Percentiles rank a stretch among this genome's conserved stretches.
These are phyloP conservation scores for Paragyromitra xinjiangensis DNA, from an alignment of 495 filamentous ascomycete species.

Conservation along the genomic window DNA sequence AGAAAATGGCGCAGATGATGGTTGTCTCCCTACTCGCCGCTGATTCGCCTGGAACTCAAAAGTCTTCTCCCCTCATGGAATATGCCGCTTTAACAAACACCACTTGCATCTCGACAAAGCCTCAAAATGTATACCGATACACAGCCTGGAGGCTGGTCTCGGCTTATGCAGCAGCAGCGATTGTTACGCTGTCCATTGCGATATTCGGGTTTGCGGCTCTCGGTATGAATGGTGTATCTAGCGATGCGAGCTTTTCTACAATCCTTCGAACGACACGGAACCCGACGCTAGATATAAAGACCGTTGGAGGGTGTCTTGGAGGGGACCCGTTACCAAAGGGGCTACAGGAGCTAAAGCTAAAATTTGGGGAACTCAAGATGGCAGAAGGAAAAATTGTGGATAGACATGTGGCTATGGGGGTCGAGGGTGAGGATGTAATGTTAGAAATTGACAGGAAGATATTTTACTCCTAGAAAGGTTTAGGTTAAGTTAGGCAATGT, in stretches of 20 bases:
- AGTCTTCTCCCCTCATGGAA: neutral
- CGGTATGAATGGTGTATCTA: slow-evolving; percentile 17
- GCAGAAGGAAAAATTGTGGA: neutral
- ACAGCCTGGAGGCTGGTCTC: neutral
- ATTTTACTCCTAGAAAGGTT: neutral
- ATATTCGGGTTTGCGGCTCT: slow-evolving; percentile 26
- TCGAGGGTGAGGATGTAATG: neutral
- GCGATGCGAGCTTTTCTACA: slow-evolving; percentile 22
- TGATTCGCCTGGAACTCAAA: neutral
- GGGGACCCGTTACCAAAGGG: slow-evolving; percentile 56
- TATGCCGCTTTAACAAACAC: neutral
- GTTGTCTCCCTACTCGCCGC: slow-evolving; percentile 24
- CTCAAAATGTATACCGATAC: slow-evolving; percentile 31
- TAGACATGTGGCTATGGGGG: neutral
- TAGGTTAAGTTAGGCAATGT: neutral
- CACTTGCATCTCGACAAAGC: neutral
- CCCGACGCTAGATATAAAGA: slow-evolving; percentile 31
- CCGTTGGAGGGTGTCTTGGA: slow-evolving; percentile 14
- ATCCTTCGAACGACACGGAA: slow-evolving; percentile 42
- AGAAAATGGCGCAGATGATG: slow-evolving; percentile 27
- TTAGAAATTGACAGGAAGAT: neutral
- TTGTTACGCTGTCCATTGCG: neutral
- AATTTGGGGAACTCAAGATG: slow-evolving; percentile 52
- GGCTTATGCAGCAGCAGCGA: neutral
- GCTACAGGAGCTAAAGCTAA: slow-evolving; percentile 55